phyloP scores from a whole-genome alignment of 176 grass and related monocot genomes.

The Olyra latifolia region DNA sequence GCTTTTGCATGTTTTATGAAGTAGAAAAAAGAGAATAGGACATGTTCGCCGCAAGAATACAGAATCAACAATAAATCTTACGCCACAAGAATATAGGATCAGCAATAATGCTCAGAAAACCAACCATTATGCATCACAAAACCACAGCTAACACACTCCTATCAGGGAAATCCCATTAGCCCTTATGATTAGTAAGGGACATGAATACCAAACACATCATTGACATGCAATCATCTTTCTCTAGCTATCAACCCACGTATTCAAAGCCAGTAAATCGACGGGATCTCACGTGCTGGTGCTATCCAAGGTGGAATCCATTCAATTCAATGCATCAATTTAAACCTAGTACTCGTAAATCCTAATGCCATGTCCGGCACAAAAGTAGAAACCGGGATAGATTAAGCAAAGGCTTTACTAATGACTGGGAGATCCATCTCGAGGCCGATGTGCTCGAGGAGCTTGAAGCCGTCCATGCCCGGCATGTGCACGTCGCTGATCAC shows the following conservation, averaged over 20 bases:
- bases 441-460: slow-evolving; percentile 53
- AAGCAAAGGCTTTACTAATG: slow-evolving; percentile 48
- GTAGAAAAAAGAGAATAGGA: neutral
- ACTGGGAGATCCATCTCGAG: slow-evolving; percentile 79
- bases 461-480: slow-evolving; percentile 69
- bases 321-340: neutral
- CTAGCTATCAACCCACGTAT: neutral
- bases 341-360: neutral
- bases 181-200: neutral
- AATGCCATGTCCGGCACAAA: neutral
- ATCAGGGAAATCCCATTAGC: neutral
- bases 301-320: neutral
- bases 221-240: neutral
- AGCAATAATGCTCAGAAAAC: neutral
- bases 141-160: neutral
- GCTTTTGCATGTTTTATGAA: too few relatives aligned
- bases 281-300: neutral
- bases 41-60: neutral
- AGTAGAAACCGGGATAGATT: neutral
- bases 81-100: neutral
- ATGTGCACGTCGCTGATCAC: slow-evolving; percentile 64
- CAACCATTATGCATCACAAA: neutral
- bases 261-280: neutral
- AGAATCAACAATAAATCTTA: neutral
- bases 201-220: neutral